These are phyloP conservation scores for Suhomyces xylopsoci DNA, from an alignment of 805 yeast species.

Conservation along the genomic window DNA sequence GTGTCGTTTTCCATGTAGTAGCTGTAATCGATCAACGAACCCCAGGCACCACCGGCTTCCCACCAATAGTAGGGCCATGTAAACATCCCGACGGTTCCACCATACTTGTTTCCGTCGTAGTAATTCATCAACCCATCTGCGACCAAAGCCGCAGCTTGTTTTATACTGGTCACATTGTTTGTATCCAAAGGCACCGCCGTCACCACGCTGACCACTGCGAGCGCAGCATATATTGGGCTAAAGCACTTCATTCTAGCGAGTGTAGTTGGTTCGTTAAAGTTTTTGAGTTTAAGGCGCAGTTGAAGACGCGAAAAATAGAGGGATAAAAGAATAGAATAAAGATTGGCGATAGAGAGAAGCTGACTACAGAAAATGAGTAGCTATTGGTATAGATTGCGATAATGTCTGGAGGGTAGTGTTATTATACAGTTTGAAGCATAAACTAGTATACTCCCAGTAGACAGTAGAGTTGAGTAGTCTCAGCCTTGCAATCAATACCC, in stretches of 20 bases:
- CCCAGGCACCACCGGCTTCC: conserved; percentile 98
- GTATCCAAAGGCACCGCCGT: conserved; percentile 36
- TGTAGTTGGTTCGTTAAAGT: neutral
- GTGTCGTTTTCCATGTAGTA: conserved; percentile 67
- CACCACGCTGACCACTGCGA: conserved; percentile 11
- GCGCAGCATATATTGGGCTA: neutral
- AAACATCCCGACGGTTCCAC: conserved; percentile 86
- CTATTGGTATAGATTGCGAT: neutral
- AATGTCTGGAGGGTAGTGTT: neutral
- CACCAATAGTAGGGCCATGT: conserved; percentile 94
- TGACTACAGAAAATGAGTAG: too few relatives aligned
- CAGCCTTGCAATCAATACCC: neutral
- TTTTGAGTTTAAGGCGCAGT: neutral
- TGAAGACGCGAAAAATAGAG: neutral
- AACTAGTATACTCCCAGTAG: neutral
- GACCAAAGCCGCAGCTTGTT: conserved; percentile 55
- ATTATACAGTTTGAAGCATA: neutral
- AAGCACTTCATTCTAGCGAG: neutral
- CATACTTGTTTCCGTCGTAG: conserved; percentile 63
- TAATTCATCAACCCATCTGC: conserved; percentile 78
- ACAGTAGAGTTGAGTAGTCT: neutral
- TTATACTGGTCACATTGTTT: conserved; percentile 43
- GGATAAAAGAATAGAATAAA: neutral
- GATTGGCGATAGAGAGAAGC: neutral
- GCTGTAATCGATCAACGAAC: conserved; percentile 77